phyloP scores from a whole-genome alignment of 208 protist genomes.

The Acanthamoeba royreba region DNA sequence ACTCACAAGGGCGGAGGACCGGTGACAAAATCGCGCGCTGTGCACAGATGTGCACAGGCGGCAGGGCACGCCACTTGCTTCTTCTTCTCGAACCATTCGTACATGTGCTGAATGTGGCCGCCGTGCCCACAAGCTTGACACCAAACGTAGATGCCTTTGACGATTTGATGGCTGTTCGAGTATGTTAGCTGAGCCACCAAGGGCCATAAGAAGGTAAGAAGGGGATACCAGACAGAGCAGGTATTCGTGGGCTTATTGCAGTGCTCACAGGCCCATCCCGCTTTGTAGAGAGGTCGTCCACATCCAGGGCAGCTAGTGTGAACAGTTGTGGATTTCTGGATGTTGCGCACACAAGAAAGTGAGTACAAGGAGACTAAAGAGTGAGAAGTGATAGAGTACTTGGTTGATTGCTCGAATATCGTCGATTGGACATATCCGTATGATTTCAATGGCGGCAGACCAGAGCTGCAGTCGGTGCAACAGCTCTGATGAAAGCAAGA shows the following conservation, averaged over 20 bases:
- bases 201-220: too few species aligned
- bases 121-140: constrained; percentile 46
- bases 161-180: neutral
- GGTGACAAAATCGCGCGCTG: neutral
- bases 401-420: constrained; percentile 42
- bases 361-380: too few species aligned
- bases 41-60: constrained; percentile 21
- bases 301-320: constrained; percentile 35
- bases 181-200: neutral
- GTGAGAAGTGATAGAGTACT: too few species aligned
- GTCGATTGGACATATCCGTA: neutral
- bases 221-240: neutral
- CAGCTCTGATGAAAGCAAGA: neutral
- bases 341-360: neutral
- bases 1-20: too few species aligned
- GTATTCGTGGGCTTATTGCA: constrained; percentile 17
- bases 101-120: constrained; percentile 36
- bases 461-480: neutral
- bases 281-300: neutral
- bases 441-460: neutral
- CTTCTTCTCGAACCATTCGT: constrained; percentile 46
- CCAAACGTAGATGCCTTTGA: constrained; percentile 40
- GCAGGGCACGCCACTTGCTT: neutral
- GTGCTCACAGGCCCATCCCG: constrained; percentile 22
- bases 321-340: constrained; percentile 45